Conservation (phyloP, 768 basidiomycete genomes). For the Lentinula guzmanii region DNA sequence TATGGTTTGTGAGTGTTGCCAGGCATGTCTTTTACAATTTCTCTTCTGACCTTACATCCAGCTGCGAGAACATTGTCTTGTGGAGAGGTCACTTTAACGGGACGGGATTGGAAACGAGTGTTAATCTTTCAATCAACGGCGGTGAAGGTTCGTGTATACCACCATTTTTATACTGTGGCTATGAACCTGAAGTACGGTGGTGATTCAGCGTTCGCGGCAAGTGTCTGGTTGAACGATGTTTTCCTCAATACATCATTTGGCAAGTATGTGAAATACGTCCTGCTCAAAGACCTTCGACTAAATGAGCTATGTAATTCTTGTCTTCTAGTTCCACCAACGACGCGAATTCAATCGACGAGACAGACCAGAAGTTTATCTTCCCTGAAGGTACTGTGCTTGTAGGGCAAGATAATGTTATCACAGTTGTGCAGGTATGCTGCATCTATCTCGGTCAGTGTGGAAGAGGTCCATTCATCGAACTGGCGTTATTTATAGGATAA, state of each 20-base stretch:
- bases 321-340: constrained; percentile 62
- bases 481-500: constrained; percentile 34
- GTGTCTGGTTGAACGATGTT: constrained; percentile 50
- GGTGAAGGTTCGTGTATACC: constrained; percentile 49
- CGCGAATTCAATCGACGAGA: constrained; percentile 51
- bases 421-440: constrained; percentile 36
- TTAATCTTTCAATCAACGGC: constrained; percentile 76
- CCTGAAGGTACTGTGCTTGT: constrained; percentile 36
- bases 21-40: background rate
- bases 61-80: constrained; percentile 78
- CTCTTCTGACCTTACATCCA: constrained; percentile 16
- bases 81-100: constrained; percentile 79
- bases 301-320: background rate
- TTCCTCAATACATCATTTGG: constrained; percentile 53
- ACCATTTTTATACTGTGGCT: constrained; percentile 37
- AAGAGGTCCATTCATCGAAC: too few species aligned
- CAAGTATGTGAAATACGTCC: constrained; percentile 36
- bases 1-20: constrained; percentile 64
- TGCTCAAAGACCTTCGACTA: constrained; percentile 18
- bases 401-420: constrained; percentile 47
- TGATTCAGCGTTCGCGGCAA: constrained; percentile 31
- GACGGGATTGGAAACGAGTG: constrained; percentile 52
- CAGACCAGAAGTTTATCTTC: constrained; percentile 46
- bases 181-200: background rate
- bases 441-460: too few species aligned